phyloP scores from a whole-genome alignment of 768 basidiomycete genomes.

The Calocybe gangraenosa region DNA sequence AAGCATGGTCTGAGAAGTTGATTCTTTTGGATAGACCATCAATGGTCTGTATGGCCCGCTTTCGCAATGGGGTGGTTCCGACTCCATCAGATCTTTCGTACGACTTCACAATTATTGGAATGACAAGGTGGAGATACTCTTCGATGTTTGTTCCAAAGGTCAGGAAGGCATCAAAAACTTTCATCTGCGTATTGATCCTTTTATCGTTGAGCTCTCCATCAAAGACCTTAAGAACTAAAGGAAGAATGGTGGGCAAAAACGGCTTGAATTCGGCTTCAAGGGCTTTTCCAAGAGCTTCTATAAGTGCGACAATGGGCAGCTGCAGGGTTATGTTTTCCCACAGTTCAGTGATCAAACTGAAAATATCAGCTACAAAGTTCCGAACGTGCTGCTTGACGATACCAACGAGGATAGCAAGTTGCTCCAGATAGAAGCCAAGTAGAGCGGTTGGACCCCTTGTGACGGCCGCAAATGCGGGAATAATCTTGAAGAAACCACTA shows the following conservation, averaged over 20 bases:
- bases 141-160: constrained; percentile 97
- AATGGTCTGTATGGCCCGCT: constrained; percentile 87
- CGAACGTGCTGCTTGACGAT: constrained; percentile 98
- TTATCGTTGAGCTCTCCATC: constrained; percentile 86
- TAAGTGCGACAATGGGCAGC: constrained; percentile 85
- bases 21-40: constrained; percentile 87
- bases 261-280: constrained; percentile 97
- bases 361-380: constrained; percentile 83
- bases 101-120: constrained; percentile 89
- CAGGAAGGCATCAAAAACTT: constrained; percentile 91
- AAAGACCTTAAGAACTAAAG: constrained; percentile 85
- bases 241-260: constrained; percentile 86
- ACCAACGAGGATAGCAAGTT: constrained; percentile 89
- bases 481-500: constrained; percentile 52
- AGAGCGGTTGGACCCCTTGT: constrained; percentile 79
- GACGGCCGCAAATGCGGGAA: constrained; percentile 90
- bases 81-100: constrained; percentile 74
- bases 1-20: constrained; percentile 97
- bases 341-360: constrained; percentile 80
- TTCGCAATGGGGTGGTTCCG: constrained; percentile 65
- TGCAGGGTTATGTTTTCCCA: constrained; percentile 87
- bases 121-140: constrained; percentile 94
- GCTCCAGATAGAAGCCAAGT: constrained; percentile 88
- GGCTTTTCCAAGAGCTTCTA: constrained; percentile 90
- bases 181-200: constrained; percentile 72